phyloP scores from a whole-genome alignment of 805 yeast species.

The Wickerhamomyces rabaulensis region DNA sequence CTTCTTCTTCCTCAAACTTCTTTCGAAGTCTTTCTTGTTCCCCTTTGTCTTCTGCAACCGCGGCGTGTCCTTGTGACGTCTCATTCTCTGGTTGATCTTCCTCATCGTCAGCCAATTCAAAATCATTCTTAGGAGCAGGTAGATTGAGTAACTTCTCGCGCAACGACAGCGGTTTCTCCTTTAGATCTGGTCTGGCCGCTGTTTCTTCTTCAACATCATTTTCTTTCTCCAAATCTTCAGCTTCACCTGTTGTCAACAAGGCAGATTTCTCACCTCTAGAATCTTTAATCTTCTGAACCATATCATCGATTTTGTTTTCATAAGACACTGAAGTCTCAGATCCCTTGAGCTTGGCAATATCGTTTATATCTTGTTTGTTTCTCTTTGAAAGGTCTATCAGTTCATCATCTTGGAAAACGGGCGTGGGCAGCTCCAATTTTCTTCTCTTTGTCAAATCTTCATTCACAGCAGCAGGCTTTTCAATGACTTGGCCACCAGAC shows the following conservation, averaged over 20 bases:
- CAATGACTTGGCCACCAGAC: conserved; percentile 19
- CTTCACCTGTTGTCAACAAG: conserved; percentile 21
- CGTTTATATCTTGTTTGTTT: conserved; percentile 9
- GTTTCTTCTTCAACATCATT: conserved; percentile 2
- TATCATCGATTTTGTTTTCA: conserved; percentile 13
- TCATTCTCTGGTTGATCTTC: conserved; percentile 5
- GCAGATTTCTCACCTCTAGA: conserved; percentile 31
- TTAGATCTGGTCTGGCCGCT: neutral
- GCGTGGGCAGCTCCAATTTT: conserved; percentile 30
- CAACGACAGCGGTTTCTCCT: conserved; percentile 1
- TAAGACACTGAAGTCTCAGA: neutral
- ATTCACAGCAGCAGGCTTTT: conserved; percentile 9
- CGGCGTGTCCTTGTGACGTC: neutral
- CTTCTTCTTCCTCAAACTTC: conserved; percentile 10
- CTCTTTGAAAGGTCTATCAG: conserved; percentile 12
- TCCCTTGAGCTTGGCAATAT: conserved; percentile 1
- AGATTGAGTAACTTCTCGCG: conserved; percentile 25
- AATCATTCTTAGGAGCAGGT: conserved; percentile 43
- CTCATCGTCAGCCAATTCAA: conserved; percentile 34
- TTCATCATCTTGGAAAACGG: conserved; percentile 22
- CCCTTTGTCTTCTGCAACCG: conserved; percentile 15
- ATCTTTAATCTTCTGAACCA: conserved; percentile 38
- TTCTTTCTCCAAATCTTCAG: conserved; percentile 5
- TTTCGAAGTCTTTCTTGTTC: conserved; percentile 15
- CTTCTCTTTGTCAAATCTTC: conserved; percentile 11